Conservation (phyloP, 305 asterid genomes). For the Nicotiana rustica region DNA sequence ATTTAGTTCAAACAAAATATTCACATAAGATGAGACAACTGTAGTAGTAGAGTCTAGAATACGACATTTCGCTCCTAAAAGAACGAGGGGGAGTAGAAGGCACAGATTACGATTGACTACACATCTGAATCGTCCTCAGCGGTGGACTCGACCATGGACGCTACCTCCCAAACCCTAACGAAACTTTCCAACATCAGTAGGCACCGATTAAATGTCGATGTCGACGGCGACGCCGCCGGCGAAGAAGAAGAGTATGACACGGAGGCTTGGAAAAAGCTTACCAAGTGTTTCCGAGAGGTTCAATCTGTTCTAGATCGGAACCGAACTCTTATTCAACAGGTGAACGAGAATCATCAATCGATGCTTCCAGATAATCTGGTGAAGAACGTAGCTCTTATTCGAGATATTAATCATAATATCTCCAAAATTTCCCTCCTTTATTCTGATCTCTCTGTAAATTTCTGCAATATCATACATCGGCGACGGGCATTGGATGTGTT, state of each 20-base stretch:
- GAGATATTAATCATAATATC: constrained; percentile 65
- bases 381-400: constrained; percentile 61
- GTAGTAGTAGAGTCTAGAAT: too few relatives aligned
- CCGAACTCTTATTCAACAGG: constrained; percentile 68
- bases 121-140: background rate
- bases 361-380: constrained; percentile 60
- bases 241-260: constrained; percentile 48
- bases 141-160: constrained; percentile 50
- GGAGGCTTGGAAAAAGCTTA: constrained; percentile 65
- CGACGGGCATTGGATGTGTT: constrained; percentile 42
- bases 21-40: too few relatives aligned
- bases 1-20: too few relatives aligned
- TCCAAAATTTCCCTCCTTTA: constrained; percentile 57
- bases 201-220: constrained; percentile 34
- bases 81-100: background rate
- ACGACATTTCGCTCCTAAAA: background rate
- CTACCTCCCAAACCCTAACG: constrained; percentile 39
- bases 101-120: background rate
- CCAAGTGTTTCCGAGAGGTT: constrained; percentile 58
- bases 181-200: constrained; percentile 21
- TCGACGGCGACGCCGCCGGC: constrained; percentile 27
- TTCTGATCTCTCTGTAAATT: constrained; percentile 57
- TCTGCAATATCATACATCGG: constrained; percentile 49
- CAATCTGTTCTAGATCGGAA: constrained; percentile 69
- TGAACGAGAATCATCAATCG: constrained; percentile 72